Conservation (phyloP, 2,329 filamentous ascomycete species). For the Ilyonectria mors-panacis region DNA sequence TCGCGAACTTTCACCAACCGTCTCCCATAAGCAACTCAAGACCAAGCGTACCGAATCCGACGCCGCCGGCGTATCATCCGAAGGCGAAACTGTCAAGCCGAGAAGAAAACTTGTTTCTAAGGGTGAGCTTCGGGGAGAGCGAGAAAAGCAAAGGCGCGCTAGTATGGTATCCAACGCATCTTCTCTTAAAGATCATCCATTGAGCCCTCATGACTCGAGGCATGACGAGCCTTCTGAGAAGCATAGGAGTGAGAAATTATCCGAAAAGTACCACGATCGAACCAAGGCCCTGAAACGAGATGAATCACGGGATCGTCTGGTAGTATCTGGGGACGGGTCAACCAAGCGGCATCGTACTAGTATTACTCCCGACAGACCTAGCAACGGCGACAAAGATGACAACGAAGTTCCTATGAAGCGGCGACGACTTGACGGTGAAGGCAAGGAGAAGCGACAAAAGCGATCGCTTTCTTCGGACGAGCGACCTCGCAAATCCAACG, state of each 20-base stretch:
- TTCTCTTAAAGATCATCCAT: conserved; percentile 63
- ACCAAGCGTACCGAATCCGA: conserved; percentile 70
- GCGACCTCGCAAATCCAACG: conserved; percentile 59
- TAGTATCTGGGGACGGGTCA: conserved; percentile 65
- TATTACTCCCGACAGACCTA: conserved; percentile 69
- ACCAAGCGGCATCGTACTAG: conserved; percentile 73
- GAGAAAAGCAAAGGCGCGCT: conserved; percentile 70
- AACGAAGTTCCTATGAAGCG: conserved; percentile 68
- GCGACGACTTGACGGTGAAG: conserved; percentile 69
- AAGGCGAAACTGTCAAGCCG: conserved; percentile 71
- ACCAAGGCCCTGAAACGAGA: conserved; percentile 74
- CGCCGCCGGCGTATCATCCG: conserved; percentile 65
- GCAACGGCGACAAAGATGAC: conserved; percentile 67
- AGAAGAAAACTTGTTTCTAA: conserved; percentile 76
- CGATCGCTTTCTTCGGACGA: conserved; percentile 62
- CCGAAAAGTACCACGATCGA: conserved; percentile 72
- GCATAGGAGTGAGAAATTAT: conserved; percentile 54
- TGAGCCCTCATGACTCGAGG: conserved; percentile 66
- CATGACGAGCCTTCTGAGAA: conserved; percentile 67
- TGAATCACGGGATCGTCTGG: conserved; percentile 70
- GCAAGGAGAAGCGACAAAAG: conserved; percentile 64
- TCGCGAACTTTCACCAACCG: conserved; percentile 66
- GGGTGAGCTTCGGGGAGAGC: conserved; percentile 72
- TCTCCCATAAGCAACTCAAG: conserved; percentile 65
- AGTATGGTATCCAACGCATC: conserved; percentile 72